Conservation (phyloP, 1,139 yeast species). For the Nakaseomyces glabratus region DNA sequence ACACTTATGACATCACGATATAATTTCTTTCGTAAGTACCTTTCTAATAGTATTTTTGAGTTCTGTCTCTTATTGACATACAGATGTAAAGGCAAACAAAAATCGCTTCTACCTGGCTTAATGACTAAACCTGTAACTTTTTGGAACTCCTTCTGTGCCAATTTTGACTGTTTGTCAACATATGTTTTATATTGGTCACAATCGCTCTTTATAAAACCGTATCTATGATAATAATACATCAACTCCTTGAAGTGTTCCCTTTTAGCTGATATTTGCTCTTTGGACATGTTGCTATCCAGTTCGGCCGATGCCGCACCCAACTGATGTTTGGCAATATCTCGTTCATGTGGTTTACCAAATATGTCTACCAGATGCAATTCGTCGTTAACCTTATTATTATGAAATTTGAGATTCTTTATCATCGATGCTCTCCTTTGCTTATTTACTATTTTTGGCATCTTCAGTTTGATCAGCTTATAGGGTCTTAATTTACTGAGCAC, state of each 20-base stretch:
- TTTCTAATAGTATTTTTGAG: slow-evolving; percentile 15
- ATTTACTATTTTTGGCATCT: slow-evolving; percentile 9
- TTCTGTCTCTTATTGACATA: not conserved
- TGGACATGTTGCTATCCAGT: slow-evolving; percentile 7
- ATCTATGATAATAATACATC: slow-evolving; percentile 3
- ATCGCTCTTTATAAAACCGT: not conserved
- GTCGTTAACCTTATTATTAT: slow-evolving; percentile 25
- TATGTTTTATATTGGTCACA: slow-evolving; percentile 2
- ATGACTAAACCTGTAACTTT: slow-evolving; percentile 3
- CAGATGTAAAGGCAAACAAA: slow-evolving; percentile 13
- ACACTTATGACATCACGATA: slow-evolving; percentile 19
- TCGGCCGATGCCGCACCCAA: not conserved
- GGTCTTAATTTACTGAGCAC: slow-evolving; percentile 25
- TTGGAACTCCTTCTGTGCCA: slow-evolving; percentile 4
- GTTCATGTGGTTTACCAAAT: slow-evolving; percentile 2
- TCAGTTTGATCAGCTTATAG: slow-evolving; percentile 19
- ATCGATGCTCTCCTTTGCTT: slow-evolving; percentile 7
- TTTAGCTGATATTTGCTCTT: slow-evolving; percentile 7
- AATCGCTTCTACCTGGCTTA: slow-evolving; percentile 1
- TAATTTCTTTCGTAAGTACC: slow-evolving; percentile 10
- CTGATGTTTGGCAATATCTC: not conserved
- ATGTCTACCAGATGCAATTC: slow-evolving; percentile 22
- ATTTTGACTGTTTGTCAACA: not conserved
- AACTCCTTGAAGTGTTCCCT: slow-evolving; percentile 4
- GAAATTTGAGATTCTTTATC: slow-evolving; percentile 23